phyloP scores from a whole-genome alignment of 768 basidiomycete genomes.

The Podaxis pistillaris region DNA sequence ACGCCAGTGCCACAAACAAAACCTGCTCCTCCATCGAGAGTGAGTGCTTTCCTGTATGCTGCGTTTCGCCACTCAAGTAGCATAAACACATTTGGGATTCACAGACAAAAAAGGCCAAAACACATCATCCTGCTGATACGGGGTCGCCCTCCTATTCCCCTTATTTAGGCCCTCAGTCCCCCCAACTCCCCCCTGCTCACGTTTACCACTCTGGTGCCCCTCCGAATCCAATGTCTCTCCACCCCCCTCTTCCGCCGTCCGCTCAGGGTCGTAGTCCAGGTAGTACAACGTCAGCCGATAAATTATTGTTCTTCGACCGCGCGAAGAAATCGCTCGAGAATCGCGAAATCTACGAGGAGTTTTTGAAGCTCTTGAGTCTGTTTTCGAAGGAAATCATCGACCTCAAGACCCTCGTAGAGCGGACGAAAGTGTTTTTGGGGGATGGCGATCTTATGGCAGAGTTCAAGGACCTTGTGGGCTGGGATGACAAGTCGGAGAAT shows the following conservation, averaged over 20 bases:
- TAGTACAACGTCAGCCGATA: constrained; percentile 52
- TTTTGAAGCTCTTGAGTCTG: constrained; percentile 87
- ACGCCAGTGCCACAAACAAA: constrained; percentile 58
- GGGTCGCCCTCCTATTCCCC: constrained; percentile 55
- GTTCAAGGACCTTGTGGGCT: constrained; percentile 85
- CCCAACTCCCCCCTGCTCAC: constrained; percentile 33
- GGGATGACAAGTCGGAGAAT: constrained; percentile 64
- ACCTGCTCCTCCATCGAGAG: constrained; percentile 30
- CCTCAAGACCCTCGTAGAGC: constrained; percentile 74
- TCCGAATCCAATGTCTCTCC: constrained; percentile 18
- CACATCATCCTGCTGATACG: constrained; percentile 58
- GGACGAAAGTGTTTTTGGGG: constrained; percentile 78
- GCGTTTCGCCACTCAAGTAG: background rate
- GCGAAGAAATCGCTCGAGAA: constrained; percentile 79
- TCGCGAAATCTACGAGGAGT: constrained; percentile 85
- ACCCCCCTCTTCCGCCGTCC: constrained; percentile 21
- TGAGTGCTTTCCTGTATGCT: constrained; percentile 17
- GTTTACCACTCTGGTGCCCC: constrained; percentile 24
- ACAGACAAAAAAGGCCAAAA: constrained; percentile 62
- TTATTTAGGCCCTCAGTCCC: constrained; percentile 43
- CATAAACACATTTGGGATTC: constrained; percentile 13
- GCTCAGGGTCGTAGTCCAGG: constrained; percentile 22
- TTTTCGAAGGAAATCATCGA: constrained; percentile 94
- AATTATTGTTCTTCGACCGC: constrained; percentile 92
- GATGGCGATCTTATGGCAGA: constrained; percentile 76